Evolutionary conservation across 2,329 filamentous ascomycete genomes (phyloP), one percentile per base, ranked within the genome.

Genomic region (Phialophora tarda): DNA sequence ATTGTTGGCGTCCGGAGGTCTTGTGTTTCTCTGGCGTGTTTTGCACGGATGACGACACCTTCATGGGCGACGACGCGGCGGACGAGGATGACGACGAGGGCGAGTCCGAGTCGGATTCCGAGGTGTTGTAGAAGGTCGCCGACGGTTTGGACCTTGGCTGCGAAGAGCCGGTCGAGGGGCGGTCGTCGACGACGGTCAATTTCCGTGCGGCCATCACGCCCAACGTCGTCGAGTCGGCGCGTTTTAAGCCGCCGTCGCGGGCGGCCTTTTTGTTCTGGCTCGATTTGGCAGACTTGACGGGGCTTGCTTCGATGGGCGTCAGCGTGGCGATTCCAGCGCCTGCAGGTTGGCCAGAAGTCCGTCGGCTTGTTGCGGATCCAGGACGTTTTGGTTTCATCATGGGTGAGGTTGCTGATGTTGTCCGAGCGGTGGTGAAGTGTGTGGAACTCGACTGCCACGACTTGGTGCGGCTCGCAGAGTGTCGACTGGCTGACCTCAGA

Each of bases 201-300:
- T 63, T 67, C 34, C 57, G 54, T 6, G 63, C 63, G 6, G 63
- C 63, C 58, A 71, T 64, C 10, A 62, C 66, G 10, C 70, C 71
- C 12, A 73, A 58, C 6, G 71, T 73, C 3, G 69, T 66, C 21
- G 72, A 72, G 51, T 73, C 72, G 48, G 72, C 71, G 59, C 71
- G 67, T 56, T 71, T 68, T 14, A 73, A 57, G 17, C 68, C 38
- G 4, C 65, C 44, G 47, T 64, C 59, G 5, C 59, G 48, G n/a
- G 26, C 24, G n/a, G 26, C 24, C 41, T 65, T 62, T 30, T 58
- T 56, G 23, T 21, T n/a, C 2, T 44, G 41, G 32, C 17, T 53
- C 26, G 32, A 51, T 30, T 50, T 48, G 56, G 41, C 24, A 24
- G 60, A 47, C 34, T 62, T 68, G 4, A 56, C 58, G 4, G 70